Conservation (phyloP, 768 basidiomycete species). For the Scleroderma bovista region DNA sequence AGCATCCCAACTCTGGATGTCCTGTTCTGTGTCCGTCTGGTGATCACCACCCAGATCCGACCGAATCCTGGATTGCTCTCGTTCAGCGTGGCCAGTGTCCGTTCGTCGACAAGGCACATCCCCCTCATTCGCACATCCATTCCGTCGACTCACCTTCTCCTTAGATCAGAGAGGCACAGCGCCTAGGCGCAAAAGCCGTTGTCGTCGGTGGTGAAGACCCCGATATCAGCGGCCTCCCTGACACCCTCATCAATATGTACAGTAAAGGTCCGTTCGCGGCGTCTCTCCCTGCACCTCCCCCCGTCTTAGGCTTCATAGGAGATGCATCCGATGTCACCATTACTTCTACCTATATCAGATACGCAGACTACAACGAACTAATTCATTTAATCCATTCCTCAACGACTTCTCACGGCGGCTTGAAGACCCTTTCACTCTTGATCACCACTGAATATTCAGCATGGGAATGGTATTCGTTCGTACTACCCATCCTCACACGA, state of each 20-base stretch:
- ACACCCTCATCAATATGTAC: slow-evolving; percentile 86
- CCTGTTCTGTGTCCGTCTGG: slow-evolving; percentile 60
- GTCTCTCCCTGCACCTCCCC: slow-evolving; percentile 1
- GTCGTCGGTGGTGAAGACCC: slow-evolving; percentile 87
- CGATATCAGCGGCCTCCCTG: slow-evolving; percentile 57
- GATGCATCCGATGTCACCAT: slow-evolving; percentile 83
- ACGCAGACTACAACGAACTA: slow-evolving; percentile 71
- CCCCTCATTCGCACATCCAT: slow-evolving; percentile 26
- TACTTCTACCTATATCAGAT: slow-evolving; percentile 84
- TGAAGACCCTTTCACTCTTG: slow-evolving; percentile 68
- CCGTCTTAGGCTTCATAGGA: slow-evolving; percentile 36
- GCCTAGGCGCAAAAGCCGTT: slow-evolving; percentile 76
- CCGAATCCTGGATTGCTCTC: slow-evolving; percentile 84
- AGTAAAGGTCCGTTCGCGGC: slow-evolving; percentile 66
- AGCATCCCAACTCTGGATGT: slow-evolving; percentile 51
- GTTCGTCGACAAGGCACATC: slow-evolving; percentile 77
- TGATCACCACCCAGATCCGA: slow-evolving; percentile 47
- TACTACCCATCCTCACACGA: slow-evolving; percentile 2
- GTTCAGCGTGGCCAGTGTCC: slow-evolving; percentile 87
- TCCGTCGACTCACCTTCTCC: background rate
- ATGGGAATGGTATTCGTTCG: slow-evolving; percentile 92
- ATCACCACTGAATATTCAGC: slow-evolving; percentile 76
- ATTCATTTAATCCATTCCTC: slow-evolving; percentile 63
- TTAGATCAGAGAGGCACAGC: slow-evolving; percentile 53
- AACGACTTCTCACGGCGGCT: slow-evolving; percentile 74